Evolutionary conservation across 2,329 filamentous ascomycete genomes (phyloP), one percentile per base, ranked within the genome.

Genomic region (Akanthomyces uredinophilus): DNA sequence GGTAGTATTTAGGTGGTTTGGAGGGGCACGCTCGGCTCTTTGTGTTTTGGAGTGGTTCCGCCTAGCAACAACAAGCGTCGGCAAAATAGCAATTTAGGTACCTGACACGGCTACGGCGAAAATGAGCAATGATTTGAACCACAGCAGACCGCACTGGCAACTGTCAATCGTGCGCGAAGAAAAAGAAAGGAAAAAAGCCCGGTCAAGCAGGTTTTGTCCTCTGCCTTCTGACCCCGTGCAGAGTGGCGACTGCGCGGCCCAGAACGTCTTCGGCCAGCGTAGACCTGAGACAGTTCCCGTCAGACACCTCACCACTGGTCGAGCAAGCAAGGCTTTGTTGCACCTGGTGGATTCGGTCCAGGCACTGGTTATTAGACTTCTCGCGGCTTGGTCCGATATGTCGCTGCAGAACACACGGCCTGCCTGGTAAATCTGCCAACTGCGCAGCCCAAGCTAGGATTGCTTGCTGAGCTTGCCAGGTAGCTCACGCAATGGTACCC

Each of bases 181-280:
- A 29, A 27, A 27, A 32, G 13, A 50, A 16, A 35, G n/a, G 18
- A 35, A 44, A 20, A 44, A 46, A 13, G 1, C 10, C n/a, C 8
- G 44, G 7, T 29, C 29, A 22, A 20, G 20, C 16, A 47, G 13
- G 13, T 29, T 49, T 49, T 32, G 22, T 18, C 18, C 22, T 47
- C 35, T 32, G 27, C 10, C 16, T 5, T 18, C 20, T 37, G 49
- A 49, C 44, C 55, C 55, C 55, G 55, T 58, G 55, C 55, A 58
- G 55, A 16, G 44, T 58, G 55, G 55, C 44, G 20, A 58, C 55
- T 49, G 55, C 43, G 44, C 43, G 55, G 55, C 55, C 55, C 55
- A 58, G 55, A 58, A 49, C 52, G 52, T 55, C 52, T 52, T 24
- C 50, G 18, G 32, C 52, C 22, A 5, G 39, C 18, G 44, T 47